Evolutionary conservation across 257 asterid species (phyloP).

Genomic region (Lycium ferocissimum): DNA sequence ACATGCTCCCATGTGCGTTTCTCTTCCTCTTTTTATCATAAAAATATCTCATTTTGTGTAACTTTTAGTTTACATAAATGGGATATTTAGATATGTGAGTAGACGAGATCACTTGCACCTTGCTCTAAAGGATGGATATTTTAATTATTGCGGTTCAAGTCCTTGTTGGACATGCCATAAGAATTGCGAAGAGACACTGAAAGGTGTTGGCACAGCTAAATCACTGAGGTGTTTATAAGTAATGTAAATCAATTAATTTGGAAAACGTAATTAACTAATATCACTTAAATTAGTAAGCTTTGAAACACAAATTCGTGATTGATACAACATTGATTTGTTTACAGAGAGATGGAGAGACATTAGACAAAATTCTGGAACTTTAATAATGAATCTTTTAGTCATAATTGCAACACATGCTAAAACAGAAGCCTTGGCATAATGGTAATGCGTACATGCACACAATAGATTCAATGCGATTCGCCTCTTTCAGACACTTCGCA

Average conservation of each 20-base stretch:
- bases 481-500: not conserved
- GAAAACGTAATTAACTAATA: too few relatives aligned
- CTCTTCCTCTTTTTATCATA: not conserved
- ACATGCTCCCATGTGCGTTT: constrained; percentile 29
- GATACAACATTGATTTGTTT: not conserved
- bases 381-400: not conserved
- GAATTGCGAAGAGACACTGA: too few relatives aligned
- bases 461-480: not conserved
- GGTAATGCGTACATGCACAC: not conserved
- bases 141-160: not conserved
- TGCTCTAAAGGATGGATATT: not conserved
- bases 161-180: not conserved
- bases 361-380: not conserved
- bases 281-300: not conserved
- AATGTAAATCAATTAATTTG: too few relatives aligned
- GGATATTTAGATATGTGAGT: not conserved
- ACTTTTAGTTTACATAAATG: not conserved
- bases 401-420: not conserved
- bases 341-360: not conserved
- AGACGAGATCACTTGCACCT: not conserved
- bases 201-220: too few relatives aligned
- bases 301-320: not conserved
- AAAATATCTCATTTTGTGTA: not conserved
- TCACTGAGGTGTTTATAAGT: too few relatives aligned
- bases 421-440: not conserved